phyloP scores from a whole-genome alignment of 202 grass and related monocot species.

The Hordeum pubiflorum region DNA sequence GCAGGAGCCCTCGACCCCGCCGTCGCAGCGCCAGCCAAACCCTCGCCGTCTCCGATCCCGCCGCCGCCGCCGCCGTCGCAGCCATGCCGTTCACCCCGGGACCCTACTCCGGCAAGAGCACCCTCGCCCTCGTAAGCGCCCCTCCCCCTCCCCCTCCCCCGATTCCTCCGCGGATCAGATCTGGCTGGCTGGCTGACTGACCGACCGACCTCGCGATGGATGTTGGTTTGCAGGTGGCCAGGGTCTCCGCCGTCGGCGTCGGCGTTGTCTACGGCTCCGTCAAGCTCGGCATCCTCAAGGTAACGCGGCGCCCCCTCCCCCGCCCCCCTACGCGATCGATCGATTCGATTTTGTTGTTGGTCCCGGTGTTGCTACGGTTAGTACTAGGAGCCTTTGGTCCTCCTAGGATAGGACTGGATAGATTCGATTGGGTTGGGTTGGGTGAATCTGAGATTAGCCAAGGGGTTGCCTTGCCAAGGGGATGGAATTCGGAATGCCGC shows the following conservation, averaged over 20 bases:
- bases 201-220: too few relatives aligned
- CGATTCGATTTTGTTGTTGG: too few relatives aligned
- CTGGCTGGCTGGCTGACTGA: not conserved
- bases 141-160: too few relatives aligned
- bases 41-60: not conserved
- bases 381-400: too few relatives aligned
- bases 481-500: too few relatives aligned
- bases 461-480: not conserved
- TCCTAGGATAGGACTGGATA: too few relatives aligned
- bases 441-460: not conserved
- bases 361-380: too few relatives aligned
- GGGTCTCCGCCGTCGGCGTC: constrained; percentile 58
- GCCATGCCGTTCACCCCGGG: constrained; percentile 67
- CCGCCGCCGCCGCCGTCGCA: constrained; percentile 18
- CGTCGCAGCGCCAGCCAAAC: not conserved
- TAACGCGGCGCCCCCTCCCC: not conserved
- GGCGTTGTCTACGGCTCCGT: constrained; percentile 76
- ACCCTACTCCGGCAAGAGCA: constrained; percentile 89
- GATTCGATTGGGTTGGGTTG: too few relatives aligned
- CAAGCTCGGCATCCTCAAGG: constrained; percentile 87
- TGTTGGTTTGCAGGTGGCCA: constrained; percentile 49
- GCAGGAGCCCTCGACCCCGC: not conserved
- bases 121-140: constrained; percentile 55
- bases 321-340: too few relatives aligned
- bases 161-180: constrained; percentile 12